These are phyloP conservation scores for Ephemerocybe angulata DNA, from an alignment of 768 basidiomycete species.

Conservation along the genomic window DNA sequence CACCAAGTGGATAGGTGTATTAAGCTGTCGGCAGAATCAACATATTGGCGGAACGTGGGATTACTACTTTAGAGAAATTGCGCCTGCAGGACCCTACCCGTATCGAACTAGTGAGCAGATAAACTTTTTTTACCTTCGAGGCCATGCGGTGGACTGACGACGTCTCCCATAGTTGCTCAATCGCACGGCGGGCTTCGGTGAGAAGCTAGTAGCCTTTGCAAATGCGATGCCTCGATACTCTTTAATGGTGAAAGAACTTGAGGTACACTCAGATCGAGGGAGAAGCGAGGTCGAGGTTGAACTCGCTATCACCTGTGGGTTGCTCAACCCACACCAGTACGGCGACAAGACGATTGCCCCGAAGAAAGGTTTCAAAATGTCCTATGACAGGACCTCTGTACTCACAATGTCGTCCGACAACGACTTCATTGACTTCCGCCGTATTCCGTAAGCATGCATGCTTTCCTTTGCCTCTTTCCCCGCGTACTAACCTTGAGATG, in stretches of 20 bases:
- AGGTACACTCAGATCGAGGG: slow-evolving; percentile 40
- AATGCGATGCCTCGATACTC: slow-evolving; percentile 65
- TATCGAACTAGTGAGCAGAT: slow-evolving; percentile 57
- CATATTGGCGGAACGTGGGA: slow-evolving; percentile 73
- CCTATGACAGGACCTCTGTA: slow-evolving; percentile 63
- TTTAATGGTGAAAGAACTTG: slow-evolving; percentile 48
- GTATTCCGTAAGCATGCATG: slow-evolving; percentile 55
- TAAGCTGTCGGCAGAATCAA: slow-evolving; percentile 26
- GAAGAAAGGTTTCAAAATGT: slow-evolving; percentile 39
- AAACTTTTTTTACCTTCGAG: not conserved
- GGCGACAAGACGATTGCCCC: slow-evolving; percentile 19
- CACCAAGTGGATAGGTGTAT: not conserved
- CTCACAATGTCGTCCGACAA: slow-evolving; percentile 73
- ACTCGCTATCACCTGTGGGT: slow-evolving; percentile 54
- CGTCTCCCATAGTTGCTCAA: slow-evolving; percentile 55
- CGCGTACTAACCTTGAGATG: not conserved
- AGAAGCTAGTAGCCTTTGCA: slow-evolving; percentile 57
- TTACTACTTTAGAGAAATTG: slow-evolving; percentile 57
- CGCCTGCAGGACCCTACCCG: slow-evolving; percentile 52
- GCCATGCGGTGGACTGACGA: not conserved
- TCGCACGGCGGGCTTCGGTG: slow-evolving; percentile 70
- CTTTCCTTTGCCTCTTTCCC: not conserved
- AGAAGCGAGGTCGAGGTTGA: slow-evolving; percentile 54
- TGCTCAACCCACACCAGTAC: slow-evolving; percentile 21
- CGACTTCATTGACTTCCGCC: slow-evolving; percentile 73